phyloP scores from a whole-genome alignment of 495 filamentous ascomycete genomes.

The Xylaria longipes region DNA sequence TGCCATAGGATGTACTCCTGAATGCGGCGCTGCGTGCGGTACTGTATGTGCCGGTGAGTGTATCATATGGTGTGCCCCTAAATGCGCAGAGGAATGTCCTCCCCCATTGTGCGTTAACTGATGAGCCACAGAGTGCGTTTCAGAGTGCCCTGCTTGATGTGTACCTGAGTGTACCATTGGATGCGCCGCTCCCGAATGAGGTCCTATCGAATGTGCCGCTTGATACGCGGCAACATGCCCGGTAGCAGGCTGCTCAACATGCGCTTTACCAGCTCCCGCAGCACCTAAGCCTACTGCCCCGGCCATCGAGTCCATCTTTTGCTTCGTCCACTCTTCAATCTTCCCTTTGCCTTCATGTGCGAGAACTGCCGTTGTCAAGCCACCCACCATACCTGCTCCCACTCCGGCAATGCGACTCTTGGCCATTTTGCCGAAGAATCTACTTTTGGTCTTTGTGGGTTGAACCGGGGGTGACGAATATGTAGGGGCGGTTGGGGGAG shows the following conservation, averaged over 20 bases:
- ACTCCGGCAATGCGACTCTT: conserved; percentile 17
- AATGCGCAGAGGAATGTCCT: background rate
- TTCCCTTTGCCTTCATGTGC: conserved; percentile 25
- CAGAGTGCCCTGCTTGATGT: conserved; percentile 4
- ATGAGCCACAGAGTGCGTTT: background rate
- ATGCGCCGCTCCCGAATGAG: background rate
- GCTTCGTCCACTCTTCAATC: conserved; percentile 20
- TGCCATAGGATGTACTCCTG: background rate
- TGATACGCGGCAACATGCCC: background rate
- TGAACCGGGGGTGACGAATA: background rate
- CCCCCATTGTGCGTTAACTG: background rate
- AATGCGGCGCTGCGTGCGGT: conserved; percentile 3
- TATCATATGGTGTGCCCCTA: background rate
- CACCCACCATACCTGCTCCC: conserved; percentile 12
- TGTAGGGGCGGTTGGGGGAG: conserved; percentile 11
- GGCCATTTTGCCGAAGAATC: conserved; percentile 24
- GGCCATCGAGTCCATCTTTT: conserved; percentile 21
- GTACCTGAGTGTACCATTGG: background rate
- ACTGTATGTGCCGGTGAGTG: background rate
- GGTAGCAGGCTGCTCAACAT: background rate
- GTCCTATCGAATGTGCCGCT: background rate
- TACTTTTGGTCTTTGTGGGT: conserved; percentile 5
- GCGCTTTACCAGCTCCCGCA: conserved; percentile 3
- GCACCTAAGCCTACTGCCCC: conserved; percentile 6
- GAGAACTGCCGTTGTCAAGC: conserved; percentile 8